A percentile compares a stretch with the other conserved stretches of the same genome.
Evolutionary conservation across 495 filamentous ascomycete genomes (phyloP).

Genomic region (Parmelia sp.): DNA sequence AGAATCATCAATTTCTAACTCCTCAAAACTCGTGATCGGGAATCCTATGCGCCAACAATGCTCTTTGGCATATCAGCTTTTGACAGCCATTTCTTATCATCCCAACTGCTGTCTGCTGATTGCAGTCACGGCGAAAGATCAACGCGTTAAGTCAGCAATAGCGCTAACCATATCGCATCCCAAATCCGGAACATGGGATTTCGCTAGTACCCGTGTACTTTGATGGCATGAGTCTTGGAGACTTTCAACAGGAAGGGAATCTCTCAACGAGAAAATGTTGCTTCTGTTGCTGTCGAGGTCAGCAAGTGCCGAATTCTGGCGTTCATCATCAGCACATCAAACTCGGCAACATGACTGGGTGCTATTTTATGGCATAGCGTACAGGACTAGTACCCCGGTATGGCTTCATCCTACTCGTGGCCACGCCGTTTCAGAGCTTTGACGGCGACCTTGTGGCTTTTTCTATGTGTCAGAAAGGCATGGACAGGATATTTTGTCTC

Average conservation of each 20-base stretch:
- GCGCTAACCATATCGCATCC: too few relatives aligned
- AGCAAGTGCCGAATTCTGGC: background rate
- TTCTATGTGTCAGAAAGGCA: background rate
- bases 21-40: too few relatives aligned
- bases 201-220: too few relatives aligned
- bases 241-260: too few relatives aligned
- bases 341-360: background rate
- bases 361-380: background rate
- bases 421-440: background rate
- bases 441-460: background rate
- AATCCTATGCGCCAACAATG: too few relatives aligned
- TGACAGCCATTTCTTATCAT: background rate
- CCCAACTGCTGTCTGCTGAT: background rate
- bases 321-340: background rate
- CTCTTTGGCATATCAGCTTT: background rate
- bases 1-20: too few relatives aligned
- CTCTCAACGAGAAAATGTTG: too few relatives aligned
- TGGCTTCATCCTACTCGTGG: background rate
- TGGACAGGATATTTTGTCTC: too few relatives aligned
- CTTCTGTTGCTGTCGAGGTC: background rate
- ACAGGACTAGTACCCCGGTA: background rate
- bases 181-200: too few relatives aligned
- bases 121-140: background rate
- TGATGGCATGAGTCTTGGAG: too few relatives aligned
- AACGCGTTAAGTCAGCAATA: background rate